Conservation (phyloP, 2,329 filamentous ascomycete genomes). For the Blastomyces parvus region DNA sequence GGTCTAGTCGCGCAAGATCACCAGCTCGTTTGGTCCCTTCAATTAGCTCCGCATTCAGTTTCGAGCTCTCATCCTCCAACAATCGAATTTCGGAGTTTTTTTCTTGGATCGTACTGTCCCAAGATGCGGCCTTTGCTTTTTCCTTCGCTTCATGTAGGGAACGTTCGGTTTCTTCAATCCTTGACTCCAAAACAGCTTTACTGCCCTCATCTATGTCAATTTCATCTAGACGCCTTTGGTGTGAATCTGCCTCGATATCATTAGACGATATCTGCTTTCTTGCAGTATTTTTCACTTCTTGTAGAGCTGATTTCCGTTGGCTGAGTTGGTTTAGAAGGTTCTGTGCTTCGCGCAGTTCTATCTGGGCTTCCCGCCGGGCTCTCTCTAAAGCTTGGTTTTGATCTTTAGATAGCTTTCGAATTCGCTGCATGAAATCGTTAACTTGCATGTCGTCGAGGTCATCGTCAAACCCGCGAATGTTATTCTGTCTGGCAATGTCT, state of each 20-base stretch:
- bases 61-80: conserved; percentile 62
- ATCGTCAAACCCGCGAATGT: conserved; percentile 74
- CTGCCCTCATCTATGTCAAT: conserved; percentile 79
- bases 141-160: conserved; percentile 53
- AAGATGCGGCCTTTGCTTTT: conserved; percentile 54
- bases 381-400: conserved; percentile 71
- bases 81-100: conserved; percentile 56
- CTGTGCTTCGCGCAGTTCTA: conserved; percentile 67
- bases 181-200: conserved; percentile 65
- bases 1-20: conserved; percentile 74
- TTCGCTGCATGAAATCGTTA: conserved; percentile 63
- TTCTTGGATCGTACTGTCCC: conserved; percentile 60
- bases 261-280: conserved; percentile 63
- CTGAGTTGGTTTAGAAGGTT: conserved; percentile 62
- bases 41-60: conserved; percentile 68
- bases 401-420: conserved; percentile 65
- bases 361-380: conserved; percentile 60
- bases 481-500: conserved; percentile 64
- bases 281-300: conserved; percentile 63
- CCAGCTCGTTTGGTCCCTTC: conserved; percentile 72
- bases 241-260: conserved; percentile 56
- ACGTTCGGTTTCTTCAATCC: conserved; percentile 58
- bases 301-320: conserved; percentile 60
- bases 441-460: conserved; percentile 66
- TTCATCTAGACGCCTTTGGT: conserved; percentile 60